Percentiles rank a stretch among this genome's conserved stretches.
Conservation (phyloP, 163 green algal species). For the Chlorella variabilis region DNA sequence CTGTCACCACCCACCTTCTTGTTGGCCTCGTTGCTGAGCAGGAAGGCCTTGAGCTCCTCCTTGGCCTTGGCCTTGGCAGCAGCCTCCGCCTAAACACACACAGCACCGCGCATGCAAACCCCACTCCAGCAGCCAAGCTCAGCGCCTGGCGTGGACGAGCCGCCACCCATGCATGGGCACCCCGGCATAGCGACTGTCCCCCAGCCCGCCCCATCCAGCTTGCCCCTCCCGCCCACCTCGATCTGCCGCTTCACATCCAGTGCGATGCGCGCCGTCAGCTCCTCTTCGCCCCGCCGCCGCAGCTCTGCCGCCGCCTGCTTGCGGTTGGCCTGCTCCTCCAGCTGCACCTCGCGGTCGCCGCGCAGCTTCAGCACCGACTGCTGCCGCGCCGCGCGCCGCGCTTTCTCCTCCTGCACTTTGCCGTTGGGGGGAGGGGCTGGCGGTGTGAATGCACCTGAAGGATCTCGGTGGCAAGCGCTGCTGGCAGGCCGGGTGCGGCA, state of each 20-base stretch:
- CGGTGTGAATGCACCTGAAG: too few species aligned
- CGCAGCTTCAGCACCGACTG: constrained; percentile 9
- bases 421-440: not conserved
- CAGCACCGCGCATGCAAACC: not conserved
- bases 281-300: constrained; percentile 21
- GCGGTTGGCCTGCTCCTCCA: constrained; percentile 35
- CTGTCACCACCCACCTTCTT: constrained; percentile 9
- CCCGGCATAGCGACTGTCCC: not conserved
- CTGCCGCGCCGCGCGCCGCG: not conserved
- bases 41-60: constrained; percentile 39
- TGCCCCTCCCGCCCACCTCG: constrained; percentile 19
- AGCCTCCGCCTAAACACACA: constrained; percentile 25
- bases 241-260: constrained; percentile 30
- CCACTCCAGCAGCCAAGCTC: not conserved
- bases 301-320: constrained; percentile 24
- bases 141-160: not conserved
- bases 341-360: constrained; percentile 34
- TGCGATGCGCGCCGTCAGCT: constrained; percentile 18
- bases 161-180: too few species aligned
- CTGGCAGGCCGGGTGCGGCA: too few species aligned
- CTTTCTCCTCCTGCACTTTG: constrained; percentile 7
- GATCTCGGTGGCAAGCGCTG: too few species aligned
- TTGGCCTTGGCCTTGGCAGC: constrained; percentile 33
- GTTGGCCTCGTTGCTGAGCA: constrained; percentile 43
- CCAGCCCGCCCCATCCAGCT: not conserved